These are phyloP conservation scores for Biancaea sappan DNA, from an alignment of 306 rosid genomes.

Conservation along the genomic window DNA sequence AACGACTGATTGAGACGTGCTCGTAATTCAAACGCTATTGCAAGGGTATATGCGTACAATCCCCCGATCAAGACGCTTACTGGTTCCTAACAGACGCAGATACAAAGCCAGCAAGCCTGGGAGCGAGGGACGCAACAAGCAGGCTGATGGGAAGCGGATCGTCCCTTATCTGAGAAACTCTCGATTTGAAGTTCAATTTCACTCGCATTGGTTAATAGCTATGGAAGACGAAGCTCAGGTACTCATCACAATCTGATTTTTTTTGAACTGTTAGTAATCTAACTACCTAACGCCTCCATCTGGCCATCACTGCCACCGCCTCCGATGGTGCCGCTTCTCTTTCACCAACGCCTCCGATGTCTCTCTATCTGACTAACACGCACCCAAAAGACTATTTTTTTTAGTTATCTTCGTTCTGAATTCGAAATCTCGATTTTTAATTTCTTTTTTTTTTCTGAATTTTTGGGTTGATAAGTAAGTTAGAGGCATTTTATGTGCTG, in stretches of 20 bases:
- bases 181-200: background rate
- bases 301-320: background rate
- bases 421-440: background rate
- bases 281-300: slow-evolving; percentile 21
- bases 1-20: slow-evolving; percentile 11
- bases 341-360: slow-evolving; percentile 6
- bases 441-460: background rate
- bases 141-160: background rate
- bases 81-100: slow-evolving; percentile 31
- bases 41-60: slow-evolving; percentile 38
- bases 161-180: slow-evolving; percentile 22
- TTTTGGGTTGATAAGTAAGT: background rate
- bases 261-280: background rate
- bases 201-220: background rate
- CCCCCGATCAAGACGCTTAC: background rate
- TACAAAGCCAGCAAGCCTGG: background rate
- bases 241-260: background rate
- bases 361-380: background rate
- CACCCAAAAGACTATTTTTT: background rate
- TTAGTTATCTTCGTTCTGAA: background rate
- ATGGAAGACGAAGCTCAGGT: slow-evolving; percentile 61
- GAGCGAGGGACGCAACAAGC: background rate
- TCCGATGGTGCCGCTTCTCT: background rate
- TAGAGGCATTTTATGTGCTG: background rate
- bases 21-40: background rate